Base-by-base conservation (phyloP, 2,329 filamentous ascomycete genomes). In the Ascochyta clinopodiicola region DNA sequence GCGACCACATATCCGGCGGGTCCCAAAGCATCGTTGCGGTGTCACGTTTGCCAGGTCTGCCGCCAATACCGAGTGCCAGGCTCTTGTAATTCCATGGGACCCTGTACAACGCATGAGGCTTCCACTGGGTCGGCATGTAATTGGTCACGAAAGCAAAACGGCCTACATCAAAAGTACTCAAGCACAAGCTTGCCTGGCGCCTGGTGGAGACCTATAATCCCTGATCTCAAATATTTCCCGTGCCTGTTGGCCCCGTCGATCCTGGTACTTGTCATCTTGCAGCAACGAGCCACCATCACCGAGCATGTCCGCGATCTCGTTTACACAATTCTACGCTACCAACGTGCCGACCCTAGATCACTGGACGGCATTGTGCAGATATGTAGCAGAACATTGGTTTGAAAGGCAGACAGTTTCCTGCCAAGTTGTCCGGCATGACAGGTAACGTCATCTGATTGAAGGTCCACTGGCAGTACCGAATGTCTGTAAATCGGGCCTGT, bases 111-210 rank as follows among this genome's bases (percentile, higher is more conserved):
- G 15, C 43, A 31, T 50, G 59, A 57, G 52, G 50, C 64, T 60
- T 57, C 54, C 47, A 36, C 57, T 57, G 62, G 64, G 60, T 56
- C 56, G 45, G 35, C 17, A 61, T 64, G 51, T 67, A 43, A 65
- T 66, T 69, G 65, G 66, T 56, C 49, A 59, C 51, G 48, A 48
- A 68, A 64, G 57, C 57, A 69, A 68, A 63, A 44, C 44, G 31
- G 50, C 44, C 45, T 46, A 44, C 55, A 55, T 56, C 59, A 59
- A 53, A 58, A 60, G 44, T 44, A 56, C 58, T 21, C 47, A 42
- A 42, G 40, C 34, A 38, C 39, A 44, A 46, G 24, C 48, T 44
- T 29, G 24, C 35, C 32, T 39, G 38, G 44, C 56, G 63, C 64
- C 62, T 60, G 51, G 51, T 61, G 58, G 57, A 54, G 47, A 61